Conservation (phyloP, 2,329 filamentous ascomycete species). For the Aspergillus fumigatiaffinis region DNA sequence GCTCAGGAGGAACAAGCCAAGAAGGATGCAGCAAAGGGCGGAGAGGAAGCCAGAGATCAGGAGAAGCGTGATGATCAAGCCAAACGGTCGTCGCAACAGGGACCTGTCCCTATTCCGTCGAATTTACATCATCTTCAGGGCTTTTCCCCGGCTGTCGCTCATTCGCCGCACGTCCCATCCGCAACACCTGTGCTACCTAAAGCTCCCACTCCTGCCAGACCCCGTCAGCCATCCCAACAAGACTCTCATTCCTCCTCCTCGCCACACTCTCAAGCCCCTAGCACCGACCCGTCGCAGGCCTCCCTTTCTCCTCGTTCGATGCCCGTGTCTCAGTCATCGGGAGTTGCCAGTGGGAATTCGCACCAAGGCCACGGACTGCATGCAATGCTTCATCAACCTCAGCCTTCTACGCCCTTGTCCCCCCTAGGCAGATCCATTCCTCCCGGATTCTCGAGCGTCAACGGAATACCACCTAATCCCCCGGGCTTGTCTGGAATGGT, state of each 20-base stretch:
- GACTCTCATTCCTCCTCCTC: constrained; percentile 64
- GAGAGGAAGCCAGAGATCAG: constrained; percentile 43
- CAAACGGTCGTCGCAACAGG: constrained; percentile 58
- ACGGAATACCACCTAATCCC: constrained; percentile 51
- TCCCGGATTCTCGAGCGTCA: constrained; percentile 48
- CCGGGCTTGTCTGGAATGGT: constrained; percentile 52
- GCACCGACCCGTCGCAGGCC: constrained; percentile 60
- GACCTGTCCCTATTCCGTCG: constrained; percentile 52
- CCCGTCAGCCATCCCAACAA: constrained; percentile 75
- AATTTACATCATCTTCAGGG: constrained; percentile 52
- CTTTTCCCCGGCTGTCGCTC: constrained; percentile 45
- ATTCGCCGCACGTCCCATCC: constrained; percentile 74
- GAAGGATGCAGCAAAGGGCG: constrained; percentile 49
- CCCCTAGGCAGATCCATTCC: constrained; percentile 60
- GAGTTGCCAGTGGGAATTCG: constrained; percentile 58
- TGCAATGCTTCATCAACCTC: constrained; percentile 53
- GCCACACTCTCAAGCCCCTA: constrained; percentile 51
- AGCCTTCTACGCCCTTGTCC: constrained; percentile 60
- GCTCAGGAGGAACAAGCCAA: constrained; percentile 45
- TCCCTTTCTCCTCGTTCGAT: constrained; percentile 57
- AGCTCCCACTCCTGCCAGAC: constrained; percentile 71
- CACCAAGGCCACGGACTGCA: constrained; percentile 56
- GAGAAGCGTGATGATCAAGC: constrained; percentile 34
- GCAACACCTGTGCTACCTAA: constrained; percentile 81
- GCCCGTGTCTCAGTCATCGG: constrained; percentile 63